Evolutionary conservation across 306 rosid species (phyloP).

Genomic region (Rubus parviflorus): DNA sequence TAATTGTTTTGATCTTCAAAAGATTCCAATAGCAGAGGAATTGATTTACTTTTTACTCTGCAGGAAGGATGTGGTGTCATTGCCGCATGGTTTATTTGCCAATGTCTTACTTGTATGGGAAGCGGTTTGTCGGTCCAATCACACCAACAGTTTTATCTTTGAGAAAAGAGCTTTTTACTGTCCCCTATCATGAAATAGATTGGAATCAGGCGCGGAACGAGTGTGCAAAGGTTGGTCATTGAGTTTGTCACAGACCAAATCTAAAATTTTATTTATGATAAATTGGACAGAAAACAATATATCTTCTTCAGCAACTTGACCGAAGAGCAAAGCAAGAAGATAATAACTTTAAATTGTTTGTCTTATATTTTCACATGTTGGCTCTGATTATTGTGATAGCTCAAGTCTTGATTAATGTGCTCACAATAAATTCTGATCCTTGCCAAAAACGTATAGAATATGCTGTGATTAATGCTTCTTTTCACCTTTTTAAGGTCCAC

Average conservation of each 20-base stretch:
- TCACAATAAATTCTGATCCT: neutral
- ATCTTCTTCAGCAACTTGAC: slow-evolving; percentile 1
- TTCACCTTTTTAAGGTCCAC: neutral
- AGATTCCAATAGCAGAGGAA: neutral
- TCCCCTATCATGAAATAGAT: slow-evolving; percentile 75
- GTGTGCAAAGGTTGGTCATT: slow-evolving; percentile 81
- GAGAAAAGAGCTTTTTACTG: slow-evolving; percentile 73
- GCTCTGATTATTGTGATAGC: neutral
- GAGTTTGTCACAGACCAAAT: neutral
- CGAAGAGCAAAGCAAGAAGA: neutral
- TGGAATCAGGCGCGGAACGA: slow-evolving; percentile 76
- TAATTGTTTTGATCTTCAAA: neutral
- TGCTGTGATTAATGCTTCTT: neutral
- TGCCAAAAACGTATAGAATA: neutral
- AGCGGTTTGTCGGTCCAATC: slow-evolving; percentile 87
- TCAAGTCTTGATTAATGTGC: neutral
- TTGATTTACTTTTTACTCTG: slow-evolving; percentile 23
- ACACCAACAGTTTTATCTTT: slow-evolving; percentile 69
- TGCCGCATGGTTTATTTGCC: slow-evolving; percentile 96
- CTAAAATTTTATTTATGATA: neutral
- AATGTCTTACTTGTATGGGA: slow-evolving; percentile 89
- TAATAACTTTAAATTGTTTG: neutral
- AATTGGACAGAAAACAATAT: neutral
- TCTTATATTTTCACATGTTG: slow-evolving; percentile 1
- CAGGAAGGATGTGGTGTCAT: slow-evolving; percentile 99